A percentile compares a stretch with the other conserved stretches of the same genome.
These are phyloP conservation scores for Elongisporangium anandrum DNA, from an alignment of 352 stramenopile species.

Conservation along the genomic window DNA sequence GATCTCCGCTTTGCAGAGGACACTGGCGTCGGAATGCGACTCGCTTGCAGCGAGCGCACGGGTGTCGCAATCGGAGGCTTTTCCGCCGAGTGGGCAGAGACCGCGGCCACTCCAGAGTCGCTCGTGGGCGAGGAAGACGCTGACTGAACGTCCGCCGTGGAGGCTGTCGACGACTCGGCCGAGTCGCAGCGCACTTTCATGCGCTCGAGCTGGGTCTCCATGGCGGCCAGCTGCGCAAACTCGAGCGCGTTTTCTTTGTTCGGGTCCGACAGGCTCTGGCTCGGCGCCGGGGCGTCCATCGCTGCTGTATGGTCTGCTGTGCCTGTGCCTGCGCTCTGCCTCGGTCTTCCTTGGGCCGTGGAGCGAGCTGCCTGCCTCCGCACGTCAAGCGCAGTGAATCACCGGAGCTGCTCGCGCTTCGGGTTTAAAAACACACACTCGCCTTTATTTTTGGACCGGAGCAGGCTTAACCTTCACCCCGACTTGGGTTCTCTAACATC, in stretches of 20 bases:
- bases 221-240: background rate
- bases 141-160: constrained; percentile 14
- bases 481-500: background rate
- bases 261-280: background rate
- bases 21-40: constrained; percentile 13
- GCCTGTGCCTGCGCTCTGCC: background rate
- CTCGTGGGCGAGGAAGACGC: constrained; percentile 19
- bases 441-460: background rate
- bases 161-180: constrained; percentile 20
- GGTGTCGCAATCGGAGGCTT: background rate
- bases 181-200: constrained; percentile 31
- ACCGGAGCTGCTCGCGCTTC: background rate
- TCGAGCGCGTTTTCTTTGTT: constrained; percentile 9
- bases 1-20: constrained; percentile 4
- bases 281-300: background rate
- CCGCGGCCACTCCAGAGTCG: background rate
- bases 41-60: background rate
- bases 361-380: background rate
- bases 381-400: background rate
- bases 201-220: background rate
- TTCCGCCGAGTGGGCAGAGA: background rate
- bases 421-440: background rate
- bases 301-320: constrained; percentile 1
- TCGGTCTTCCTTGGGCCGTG: background rate
- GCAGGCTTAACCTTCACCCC: background rate